Conservation (phyloP, 441 rosid species). For the Gossypium gossypioides region DNA sequence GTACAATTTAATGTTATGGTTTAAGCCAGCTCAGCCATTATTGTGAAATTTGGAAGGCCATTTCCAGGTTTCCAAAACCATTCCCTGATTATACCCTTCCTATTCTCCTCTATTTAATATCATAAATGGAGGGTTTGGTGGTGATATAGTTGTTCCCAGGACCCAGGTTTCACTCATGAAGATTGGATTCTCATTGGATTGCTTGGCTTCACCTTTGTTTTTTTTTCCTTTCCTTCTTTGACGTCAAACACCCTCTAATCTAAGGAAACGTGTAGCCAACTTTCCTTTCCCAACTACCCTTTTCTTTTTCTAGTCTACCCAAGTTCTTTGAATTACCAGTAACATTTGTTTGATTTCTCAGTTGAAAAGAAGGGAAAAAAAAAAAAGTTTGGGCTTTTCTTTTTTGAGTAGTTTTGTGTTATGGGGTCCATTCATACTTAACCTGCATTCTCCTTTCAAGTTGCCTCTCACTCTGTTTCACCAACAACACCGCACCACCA, state of each 20-base stretch:
- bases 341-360: not conserved
- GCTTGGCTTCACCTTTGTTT: not conserved
- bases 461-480: slow-evolving; percentile 22
- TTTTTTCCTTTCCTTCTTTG: not conserved
- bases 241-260: not conserved
- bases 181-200: not conserved
- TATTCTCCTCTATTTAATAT: not conserved
- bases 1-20: too few relatives aligned
- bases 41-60: not conserved
- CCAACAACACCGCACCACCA: slow-evolving; percentile 19
- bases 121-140: not conserved
- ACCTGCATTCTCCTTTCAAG: slow-evolving; percentile 10
- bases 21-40: not conserved
- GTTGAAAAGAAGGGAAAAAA: not conserved
- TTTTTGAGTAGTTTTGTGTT: slow-evolving; percentile 4
- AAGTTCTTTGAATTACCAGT: not conserved
- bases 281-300: slow-evolving; percentile 15
- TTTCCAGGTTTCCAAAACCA: not conserved
- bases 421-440: slow-evolving; percentile 20
- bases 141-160: not conserved
- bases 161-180: not conserved
- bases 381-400: not conserved
- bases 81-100: not conserved
- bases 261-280: not conserved
- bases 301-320: not conserved